Percentiles rank a stretch among this genome's conserved stretches.
phyloP scores from a whole-genome alignment of 306 rosid species.

The Pyrus betulifolia region DNA sequence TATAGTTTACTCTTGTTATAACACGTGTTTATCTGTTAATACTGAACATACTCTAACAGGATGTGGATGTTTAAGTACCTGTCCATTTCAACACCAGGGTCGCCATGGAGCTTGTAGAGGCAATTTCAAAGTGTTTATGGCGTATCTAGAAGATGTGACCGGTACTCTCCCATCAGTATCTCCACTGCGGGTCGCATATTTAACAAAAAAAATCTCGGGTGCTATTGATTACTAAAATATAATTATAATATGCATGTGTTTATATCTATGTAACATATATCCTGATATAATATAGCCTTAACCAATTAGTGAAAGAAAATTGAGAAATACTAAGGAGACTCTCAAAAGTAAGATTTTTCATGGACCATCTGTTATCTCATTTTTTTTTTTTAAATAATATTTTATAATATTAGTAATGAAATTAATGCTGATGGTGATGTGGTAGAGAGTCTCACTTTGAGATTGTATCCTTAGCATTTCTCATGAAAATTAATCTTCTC shows the following conservation, averaged over 20 bases:
- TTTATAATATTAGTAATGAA: too few species aligned
- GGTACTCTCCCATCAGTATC: slow-evolving; percentile 46
- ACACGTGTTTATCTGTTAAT: not conserved
- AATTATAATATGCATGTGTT: too few species aligned
- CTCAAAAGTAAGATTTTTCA: too few species aligned
- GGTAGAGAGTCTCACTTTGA: too few species aligned
- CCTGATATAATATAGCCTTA: not conserved
- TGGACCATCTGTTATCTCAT: too few species aligned
- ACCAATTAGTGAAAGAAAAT: too few species aligned
- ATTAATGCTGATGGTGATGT: too few species aligned
- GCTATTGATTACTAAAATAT: not conserved
- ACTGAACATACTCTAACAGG: not conserved
- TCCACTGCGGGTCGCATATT: slow-evolving; percentile 33
- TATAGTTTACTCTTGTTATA: too few species aligned
- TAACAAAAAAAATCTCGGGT: not conserved
- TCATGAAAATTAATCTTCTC: too few species aligned
- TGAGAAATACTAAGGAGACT: too few species aligned
- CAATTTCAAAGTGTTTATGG: slow-evolving; percentile 32
- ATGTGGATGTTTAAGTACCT: slow-evolving; percentile 21
- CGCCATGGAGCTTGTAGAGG: slow-evolving; percentile 31
- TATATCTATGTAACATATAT: not conserved
- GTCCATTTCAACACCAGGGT: slow-evolving; percentile 30
- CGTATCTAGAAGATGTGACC: slow-evolving; percentile 37
- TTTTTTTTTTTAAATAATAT: too few species aligned
- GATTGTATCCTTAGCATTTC: too few species aligned